Percentiles rank a stretch among this genome's conserved stretches.
Conservation (phyloP, 768 basidiomycete genomes). For the Phallus indusiatus region DNA sequence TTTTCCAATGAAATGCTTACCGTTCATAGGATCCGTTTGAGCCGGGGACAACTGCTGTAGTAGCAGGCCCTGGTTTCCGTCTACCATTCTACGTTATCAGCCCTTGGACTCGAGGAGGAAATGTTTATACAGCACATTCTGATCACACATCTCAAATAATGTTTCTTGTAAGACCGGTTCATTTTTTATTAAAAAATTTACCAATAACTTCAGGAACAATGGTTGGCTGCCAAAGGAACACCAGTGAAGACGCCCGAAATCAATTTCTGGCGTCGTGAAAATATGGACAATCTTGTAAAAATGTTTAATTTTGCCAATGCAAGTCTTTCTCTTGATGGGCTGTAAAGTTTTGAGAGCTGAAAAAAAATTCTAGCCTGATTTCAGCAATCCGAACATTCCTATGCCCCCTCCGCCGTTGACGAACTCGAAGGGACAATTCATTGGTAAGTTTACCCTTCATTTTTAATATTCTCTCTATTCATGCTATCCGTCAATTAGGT, state of each 20-base stretch:
- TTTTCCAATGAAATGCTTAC: neutral
- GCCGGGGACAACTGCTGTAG: neutral
- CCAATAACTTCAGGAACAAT: conserved; percentile 9
- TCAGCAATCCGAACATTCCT: neutral
- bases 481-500: neutral
- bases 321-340: neutral
- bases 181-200: neutral
- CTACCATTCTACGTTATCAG: conserved; percentile 12
- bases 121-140: conserved; percentile 11
- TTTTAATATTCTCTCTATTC: neutral
- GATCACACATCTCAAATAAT: conserved; percentile 11
- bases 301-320: conserved; percentile 9
- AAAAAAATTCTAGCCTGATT: neutral
- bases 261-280: conserved; percentile 3
- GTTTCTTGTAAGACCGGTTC: neutral
- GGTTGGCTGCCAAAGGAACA: conserved; percentile 10
- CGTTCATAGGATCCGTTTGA: conserved; percentile 3
- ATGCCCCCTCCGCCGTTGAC: neutral
- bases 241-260: neutral
- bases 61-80: conserved; percentile 13
- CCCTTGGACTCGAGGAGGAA: conserved; percentile 12
- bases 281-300: conserved; percentile 7
- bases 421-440: neutral
- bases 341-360: neutral
- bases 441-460: neutral